These are phyloP conservation scores for Mucuna pruriens DNA, from an alignment of 306 rosid species.

Conservation along the genomic window DNA sequence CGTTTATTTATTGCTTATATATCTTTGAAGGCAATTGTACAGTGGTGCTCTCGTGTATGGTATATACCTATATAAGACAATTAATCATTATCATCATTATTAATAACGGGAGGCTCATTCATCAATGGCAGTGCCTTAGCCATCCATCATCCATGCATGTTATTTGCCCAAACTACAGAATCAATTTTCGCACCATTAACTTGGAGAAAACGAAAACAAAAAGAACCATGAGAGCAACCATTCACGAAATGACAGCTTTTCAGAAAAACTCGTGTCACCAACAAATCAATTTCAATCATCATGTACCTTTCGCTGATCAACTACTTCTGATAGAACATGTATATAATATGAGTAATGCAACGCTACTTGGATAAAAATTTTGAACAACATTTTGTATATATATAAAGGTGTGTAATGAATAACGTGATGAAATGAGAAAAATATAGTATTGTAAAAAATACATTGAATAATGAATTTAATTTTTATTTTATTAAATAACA, in stretches of 20 bases:
- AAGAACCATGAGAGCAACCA: neutral
- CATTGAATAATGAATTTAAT: too few relatives aligned
- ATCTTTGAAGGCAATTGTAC: neutral
- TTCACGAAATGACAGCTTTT: neutral
- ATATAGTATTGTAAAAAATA: too few relatives aligned
- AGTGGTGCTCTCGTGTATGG: neutral
- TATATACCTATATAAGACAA: neutral
- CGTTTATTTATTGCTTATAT: constrained; percentile 13
- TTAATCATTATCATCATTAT: neutral
- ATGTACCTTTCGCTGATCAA: neutral
- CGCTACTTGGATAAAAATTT: too few relatives aligned
- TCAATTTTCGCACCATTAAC: neutral
- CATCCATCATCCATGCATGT: constrained; percentile 8
- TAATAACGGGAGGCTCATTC: neutral
- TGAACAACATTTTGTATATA: neutral
- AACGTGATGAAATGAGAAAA: neutral
- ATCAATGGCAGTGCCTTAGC: neutral
- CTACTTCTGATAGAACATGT: neutral
- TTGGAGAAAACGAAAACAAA: neutral
- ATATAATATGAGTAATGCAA: neutral
- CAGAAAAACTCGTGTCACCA: neutral
- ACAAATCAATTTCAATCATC: too few relatives aligned
- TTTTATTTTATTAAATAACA: too few relatives aligned
- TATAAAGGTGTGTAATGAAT: neutral
- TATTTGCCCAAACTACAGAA: neutral